Evolutionary conservation across 441 rosid genomes (phyloP), one percentile per base, ranked within the genome.

Genomic region (Kokia cookei): DNA sequence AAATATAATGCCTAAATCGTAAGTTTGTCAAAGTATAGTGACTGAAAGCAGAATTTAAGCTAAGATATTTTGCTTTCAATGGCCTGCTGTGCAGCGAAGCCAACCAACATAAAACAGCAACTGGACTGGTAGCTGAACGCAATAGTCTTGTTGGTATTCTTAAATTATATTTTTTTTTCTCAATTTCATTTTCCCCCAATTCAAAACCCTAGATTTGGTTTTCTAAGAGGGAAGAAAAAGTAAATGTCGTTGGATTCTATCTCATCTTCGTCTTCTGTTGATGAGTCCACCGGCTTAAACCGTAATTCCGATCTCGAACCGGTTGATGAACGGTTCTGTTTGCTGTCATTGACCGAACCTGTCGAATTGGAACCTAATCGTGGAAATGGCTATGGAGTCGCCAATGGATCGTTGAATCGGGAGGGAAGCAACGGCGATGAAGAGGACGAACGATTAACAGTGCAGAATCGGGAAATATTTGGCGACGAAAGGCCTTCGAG

Each of bases 401-500:
- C 55, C 1, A 66, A 79, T 81, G 85, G 82, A 76, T 78, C 76
- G 64, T 35, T 76, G 9, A 76, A 84, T 74, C 67, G 76, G 66
- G 13, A 80, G 35, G 48, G 73, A 59, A 75, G 71, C 63, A 75
- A 71, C 63, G 73, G 60, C 11, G 76, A 13, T 54, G 69, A 61
- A 26, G 77, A 66, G 0, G 42, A 27, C 2, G 40, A 17, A n/a
- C 65, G 27, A 45, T 59, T n/a, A 45, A 4, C 10, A 1, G 54
- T 26, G 22, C 24, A 77, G 73, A 45, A 81, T 72, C 22, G 74
- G 61, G 76, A 75, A 50, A 62, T 62, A 26, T 43, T 79, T 37
- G 92, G 89, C 77, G 85, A 85, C 65, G 94, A 84, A 27, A 88
- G 83, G 62, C 91, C 88, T 59, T 79, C 84, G 48, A 93, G 96